Conservation (phyloP, 1,284 basidiomycete species). For the Moesziomyces antarcticus region DNA sequence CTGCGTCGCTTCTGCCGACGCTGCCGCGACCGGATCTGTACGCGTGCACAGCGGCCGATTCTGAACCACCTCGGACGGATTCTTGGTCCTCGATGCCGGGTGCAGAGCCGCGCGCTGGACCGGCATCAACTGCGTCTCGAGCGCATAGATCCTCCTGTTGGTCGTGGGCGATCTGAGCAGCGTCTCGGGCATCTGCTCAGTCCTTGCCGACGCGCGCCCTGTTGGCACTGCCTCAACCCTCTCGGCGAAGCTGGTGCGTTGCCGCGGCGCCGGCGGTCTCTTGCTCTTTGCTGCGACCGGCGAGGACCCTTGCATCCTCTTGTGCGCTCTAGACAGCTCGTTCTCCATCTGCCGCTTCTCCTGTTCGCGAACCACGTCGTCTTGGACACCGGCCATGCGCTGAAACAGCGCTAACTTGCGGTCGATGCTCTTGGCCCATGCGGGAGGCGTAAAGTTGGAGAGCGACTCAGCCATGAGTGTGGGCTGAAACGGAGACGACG, state of each 20-base stretch:
- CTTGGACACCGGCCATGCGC: slow-evolving; percentile 27
- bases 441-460: slow-evolving; percentile 33
- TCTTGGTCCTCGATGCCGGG: neutral
- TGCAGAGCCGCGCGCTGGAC: slow-evolving; percentile 15
- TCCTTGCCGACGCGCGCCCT: neutral
- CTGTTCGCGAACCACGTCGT: slow-evolving; percentile 5
- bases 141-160: slow-evolving; percentile 42
- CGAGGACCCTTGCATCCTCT: slow-evolving; percentile 14
- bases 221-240: neutral
- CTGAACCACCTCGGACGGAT: neutral
- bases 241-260: too few species aligned
- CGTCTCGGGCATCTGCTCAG: neutral
- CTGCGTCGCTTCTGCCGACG: neutral
- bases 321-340: slow-evolving; percentile 26
- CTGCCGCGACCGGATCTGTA: neutral
- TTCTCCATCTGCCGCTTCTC: slow-evolving; percentile 18
- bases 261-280: too few species aligned
- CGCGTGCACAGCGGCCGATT: neutral
- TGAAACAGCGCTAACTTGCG: slow-evolving; percentile 22
- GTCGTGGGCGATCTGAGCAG: slow-evolving; percentile 30
- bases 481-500: slow-evolving; percentile 16
- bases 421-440: slow-evolving; percentile 17
- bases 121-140: slow-evolving; percentile 35
- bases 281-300: neutral
- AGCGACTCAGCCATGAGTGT: slow-evolving; percentile 37